phyloP scores from a whole-genome alignment of 257 asterid genomes.

The Phtheirospermum japonicum region DNA sequence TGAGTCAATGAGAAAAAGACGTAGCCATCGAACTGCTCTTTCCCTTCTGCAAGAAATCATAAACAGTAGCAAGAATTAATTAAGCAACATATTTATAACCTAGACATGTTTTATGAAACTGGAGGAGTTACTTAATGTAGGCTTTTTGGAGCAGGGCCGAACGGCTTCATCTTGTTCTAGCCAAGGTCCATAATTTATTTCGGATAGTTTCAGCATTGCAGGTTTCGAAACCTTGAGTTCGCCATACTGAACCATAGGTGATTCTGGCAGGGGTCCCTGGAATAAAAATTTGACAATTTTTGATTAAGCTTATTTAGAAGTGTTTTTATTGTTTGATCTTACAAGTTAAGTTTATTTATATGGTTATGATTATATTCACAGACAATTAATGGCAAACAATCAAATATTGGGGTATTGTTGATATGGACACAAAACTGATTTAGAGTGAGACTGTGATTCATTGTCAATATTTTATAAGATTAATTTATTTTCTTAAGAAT shows the following conservation, averaged over 20 bases:
- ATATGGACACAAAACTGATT: no score
- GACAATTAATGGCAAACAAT: no score
- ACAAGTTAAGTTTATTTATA: no score
- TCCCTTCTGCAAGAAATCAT: conserved; percentile 30
- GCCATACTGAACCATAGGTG: conserved; percentile 23
- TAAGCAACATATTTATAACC: background rate
- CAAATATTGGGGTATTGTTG: no score
- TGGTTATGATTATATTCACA: no score
- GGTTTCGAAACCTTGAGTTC: conserved; percentile 32
- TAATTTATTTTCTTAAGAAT: no score
- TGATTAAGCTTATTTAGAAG: no score
- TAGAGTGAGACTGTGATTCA: no score
- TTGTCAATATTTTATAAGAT: no score
- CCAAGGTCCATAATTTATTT: conserved; percentile 34
- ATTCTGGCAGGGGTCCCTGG: conserved; percentile 32
- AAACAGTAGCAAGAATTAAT: background rate
- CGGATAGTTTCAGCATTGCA: conserved; percentile 26
- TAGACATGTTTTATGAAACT: background rate
- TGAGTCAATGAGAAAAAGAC: conserved; percentile 42
- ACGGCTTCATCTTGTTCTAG: conserved; percentile 23
- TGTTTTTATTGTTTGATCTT: no score
- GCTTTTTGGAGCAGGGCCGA: conserved; percentile 44
- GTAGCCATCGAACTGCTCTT: conserved; percentile 36
- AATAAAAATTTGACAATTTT: background rate
- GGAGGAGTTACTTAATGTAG: conserved; percentile 28